Evolutionary conservation across 257 asterid genomes (phyloP), one percentile per base, ranked within the genome.

Genomic region (Capsicum chinense): DNA sequence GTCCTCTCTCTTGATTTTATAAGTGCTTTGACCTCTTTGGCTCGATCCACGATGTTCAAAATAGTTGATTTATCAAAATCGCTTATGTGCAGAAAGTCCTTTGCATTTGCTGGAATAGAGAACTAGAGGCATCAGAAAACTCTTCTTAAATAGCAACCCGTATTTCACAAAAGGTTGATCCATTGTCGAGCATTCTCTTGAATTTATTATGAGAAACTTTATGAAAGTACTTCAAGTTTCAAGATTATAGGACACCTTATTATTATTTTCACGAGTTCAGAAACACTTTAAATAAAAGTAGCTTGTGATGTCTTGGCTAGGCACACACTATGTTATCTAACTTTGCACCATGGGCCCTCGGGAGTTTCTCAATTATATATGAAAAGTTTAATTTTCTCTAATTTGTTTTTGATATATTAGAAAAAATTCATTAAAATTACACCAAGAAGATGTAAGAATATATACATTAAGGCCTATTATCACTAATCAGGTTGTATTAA

Each of bases 11-110:
- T 97, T 57, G 97, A 95, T 89, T 93, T 97, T 48, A 93, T n/a
- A 15, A 91, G 91, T 80, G 91, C 94, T 92, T 97, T 97, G 64
- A 97, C 98, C 89, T 97, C 98, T 89, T 83, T 85, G 48, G 98
- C 99, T 79, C 94, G 90, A 68, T 93, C 97, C 87, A 97, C 87
- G 81, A 97, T 95, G 88, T 87, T 89, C 76, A 93, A 62, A 81
- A 97, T 89, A 56, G 97, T 97, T 74, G 89, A 91, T 88, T 93
- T 97, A 90, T 95, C 92, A 82, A 93, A 97, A 86, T 95, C 98
- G 71, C 68, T 84, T 42, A 93, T 97, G 93, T 93, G 97, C 59
- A 97, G 85, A 88, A 97, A 97, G 88, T 97, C 98, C 85, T 86
- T 95, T 50, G 93, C 89, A 87, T 93, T 85, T 3, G 88, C 99